phyloP scores from a whole-genome alignment of 129 eudicot species.

The Tagetes erecta region DNA sequence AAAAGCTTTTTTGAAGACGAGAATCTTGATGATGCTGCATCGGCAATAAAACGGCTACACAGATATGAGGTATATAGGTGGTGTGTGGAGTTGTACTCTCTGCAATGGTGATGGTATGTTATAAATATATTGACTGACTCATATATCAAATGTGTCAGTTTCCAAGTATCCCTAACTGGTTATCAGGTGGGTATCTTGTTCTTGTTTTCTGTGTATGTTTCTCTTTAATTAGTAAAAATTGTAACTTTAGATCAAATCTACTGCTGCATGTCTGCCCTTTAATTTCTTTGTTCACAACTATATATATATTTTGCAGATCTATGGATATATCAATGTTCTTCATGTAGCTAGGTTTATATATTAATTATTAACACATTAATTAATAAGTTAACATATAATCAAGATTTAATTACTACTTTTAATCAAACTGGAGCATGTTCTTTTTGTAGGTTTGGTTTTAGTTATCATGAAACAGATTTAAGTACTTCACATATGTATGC shows the following conservation, averaged over 20 bases:
- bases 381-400: background rate
- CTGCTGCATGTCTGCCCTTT: background rate
- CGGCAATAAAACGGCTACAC: conserved; percentile 51
- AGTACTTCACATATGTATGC: background rate
- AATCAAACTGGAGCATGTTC: background rate
- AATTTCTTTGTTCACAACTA: background rate
- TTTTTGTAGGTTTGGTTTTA: background rate
- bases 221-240: conserved; percentile 27
- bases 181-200: conserved; percentile 35
- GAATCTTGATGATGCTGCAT: conserved; percentile 93
- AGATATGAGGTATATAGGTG: background rate
- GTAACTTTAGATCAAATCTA: conserved; percentile 20
- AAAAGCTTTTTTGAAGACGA: conserved; percentile 37
- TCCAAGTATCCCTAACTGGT: conserved; percentile 26
- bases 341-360: background rate
- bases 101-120: conserved; percentile 19
- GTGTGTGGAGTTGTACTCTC: background rate
- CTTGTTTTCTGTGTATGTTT: conserved; percentile 37
- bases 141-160: conserved; percentile 22
- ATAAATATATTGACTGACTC: conserved; percentile 11
- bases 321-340: background rate
- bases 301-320: conserved; percentile 14
- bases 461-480: background rate
- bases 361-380: background rate
- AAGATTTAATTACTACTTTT: background rate